A percentile compares a stretch with the other conserved stretches of the same genome.
These are phyloP conservation scores for Saccharomyces hybrid DNA, from an alignment of 1,139 yeast species.

Conservation along the genomic window DNA sequence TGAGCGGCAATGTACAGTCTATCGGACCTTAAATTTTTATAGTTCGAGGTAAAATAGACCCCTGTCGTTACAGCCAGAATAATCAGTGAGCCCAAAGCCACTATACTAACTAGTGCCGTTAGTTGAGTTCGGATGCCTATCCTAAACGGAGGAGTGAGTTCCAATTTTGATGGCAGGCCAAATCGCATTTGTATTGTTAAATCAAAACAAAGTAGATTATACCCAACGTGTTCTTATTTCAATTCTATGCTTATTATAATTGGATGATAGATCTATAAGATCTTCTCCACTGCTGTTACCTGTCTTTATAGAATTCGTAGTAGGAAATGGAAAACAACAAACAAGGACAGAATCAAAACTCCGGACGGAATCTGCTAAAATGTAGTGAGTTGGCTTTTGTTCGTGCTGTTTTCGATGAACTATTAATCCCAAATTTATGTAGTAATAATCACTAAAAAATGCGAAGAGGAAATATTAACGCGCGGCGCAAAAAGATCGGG, in stretches of 20 bases:
- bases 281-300: neutral
- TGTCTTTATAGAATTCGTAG: neutral
- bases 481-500: neutral
- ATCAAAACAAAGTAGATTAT: neutral
- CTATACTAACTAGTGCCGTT: constrained; percentile 64
- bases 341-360: neutral
- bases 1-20: constrained; percentile 71
- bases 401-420: neutral
- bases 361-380: neutral
- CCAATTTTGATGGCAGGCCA: neutral
- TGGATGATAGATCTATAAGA: neutral
- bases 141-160: constrained; percentile 27
- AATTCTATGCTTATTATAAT: neutral
- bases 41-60: constrained; percentile 61
- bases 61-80: constrained; percentile 76
- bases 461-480: neutral
- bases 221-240: neutral
- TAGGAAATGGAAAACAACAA: neutral
- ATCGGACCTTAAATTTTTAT: constrained; percentile 57
- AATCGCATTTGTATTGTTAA: neutral
- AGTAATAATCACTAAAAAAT: neutral
- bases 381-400: neutral
- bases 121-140: constrained; percentile 54
- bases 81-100: constrained; percentile 67
- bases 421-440: neutral